Evolutionary conservation across 2,329 filamentous ascomycete species (phyloP), one percentile per base, ranked within the genome.

Genomic region (Diaporthe sp.): DNA sequence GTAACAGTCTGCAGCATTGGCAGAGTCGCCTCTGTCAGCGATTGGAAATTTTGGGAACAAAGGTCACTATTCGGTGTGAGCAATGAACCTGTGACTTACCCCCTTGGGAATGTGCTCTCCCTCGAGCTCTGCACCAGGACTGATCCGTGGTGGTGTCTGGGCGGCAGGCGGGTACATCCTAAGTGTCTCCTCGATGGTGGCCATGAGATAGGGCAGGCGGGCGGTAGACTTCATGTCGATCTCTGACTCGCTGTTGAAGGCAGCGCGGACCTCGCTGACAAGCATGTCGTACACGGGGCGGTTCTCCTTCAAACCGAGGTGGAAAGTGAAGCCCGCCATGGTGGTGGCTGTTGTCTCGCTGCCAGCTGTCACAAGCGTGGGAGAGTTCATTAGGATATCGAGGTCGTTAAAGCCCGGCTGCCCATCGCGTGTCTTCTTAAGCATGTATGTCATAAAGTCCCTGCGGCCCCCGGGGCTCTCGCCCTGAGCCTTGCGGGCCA

Each of bases 151-250:
- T 8, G 73, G 56, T 8, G 37, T 66, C 70, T 74, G 73, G 17
- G 71, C 70, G 3, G 58, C 61, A 13, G 77, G 61, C 0, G 70
- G 72, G 58, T 25, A 74, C n/a, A 74, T 42, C 65, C 95, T 94
- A 81, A 98, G 91, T 0, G 94, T 93, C 84, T 98, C 95, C 82
- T 93, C 92, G 84, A 97, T 93, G 39, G 95, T 91, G 78, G 88
- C 88, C 77, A 92, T 88, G 4, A 97, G 88, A 80, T 97, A 97
- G 1, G 91, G 90, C 30, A 97, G 87, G 75, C 68, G 39, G 10
- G 72, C 58, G 42, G 59, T 65, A 3, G 72, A 51, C 42, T 51
- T 66, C 68, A 74, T 74, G 25, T 65, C 71, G 37, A 83, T 81
- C 15, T 83, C 81, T 9, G 75, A 73, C 9, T 78, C 77, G 10